phyloP scores from a whole-genome alignment of 1,284 basidiomycete genomes.

The Apiotrichum sp. region DNA sequence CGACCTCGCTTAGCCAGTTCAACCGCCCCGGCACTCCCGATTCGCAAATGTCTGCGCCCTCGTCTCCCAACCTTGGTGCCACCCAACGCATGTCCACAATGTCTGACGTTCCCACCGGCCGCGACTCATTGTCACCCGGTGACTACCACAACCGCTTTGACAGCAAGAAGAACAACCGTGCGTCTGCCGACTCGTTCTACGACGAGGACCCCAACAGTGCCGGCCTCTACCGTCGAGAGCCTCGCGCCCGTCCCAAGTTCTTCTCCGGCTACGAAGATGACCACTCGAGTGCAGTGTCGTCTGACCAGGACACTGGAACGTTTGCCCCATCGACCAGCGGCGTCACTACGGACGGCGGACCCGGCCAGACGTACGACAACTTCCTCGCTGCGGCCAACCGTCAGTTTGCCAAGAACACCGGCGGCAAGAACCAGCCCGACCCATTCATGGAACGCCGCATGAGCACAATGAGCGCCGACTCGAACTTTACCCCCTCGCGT shows the following conservation, averaged over 20 bases:
- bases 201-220: conserved; percentile 40
- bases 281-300: conserved; percentile 48
- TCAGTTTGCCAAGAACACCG: conserved; percentile 70
- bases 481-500: conserved; percentile 52
- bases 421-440: conserved; percentile 59
- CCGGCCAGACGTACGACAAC: conserved; percentile 53
- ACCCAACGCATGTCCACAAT: conserved; percentile 14
- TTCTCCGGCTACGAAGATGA: conserved; percentile 55
- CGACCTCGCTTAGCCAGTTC: conserved; percentile 49
- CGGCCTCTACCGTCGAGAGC: conserved; percentile 18
- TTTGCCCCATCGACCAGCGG: conserved; percentile 16
- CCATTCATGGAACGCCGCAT: conserved; percentile 63
- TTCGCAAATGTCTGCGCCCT: conserved; percentile 29
- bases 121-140: not conserved
- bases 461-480: conserved; percentile 27
- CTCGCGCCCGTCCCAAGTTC: conserved; percentile 47
- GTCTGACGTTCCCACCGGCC: conserved; percentile 3
- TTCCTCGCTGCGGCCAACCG: conserved; percentile 79
- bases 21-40: conserved; percentile 36
- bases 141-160: conserved; percentile 44
- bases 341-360: not conserved
- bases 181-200: conserved; percentile 46
- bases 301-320: conserved; percentile 38
- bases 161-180: conserved; percentile 26
- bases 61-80: conserved; percentile 29